phyloP scores from a whole-genome alignment of 2,329 filamentous ascomycete species.

The Domatiomyces globalis region DNA sequence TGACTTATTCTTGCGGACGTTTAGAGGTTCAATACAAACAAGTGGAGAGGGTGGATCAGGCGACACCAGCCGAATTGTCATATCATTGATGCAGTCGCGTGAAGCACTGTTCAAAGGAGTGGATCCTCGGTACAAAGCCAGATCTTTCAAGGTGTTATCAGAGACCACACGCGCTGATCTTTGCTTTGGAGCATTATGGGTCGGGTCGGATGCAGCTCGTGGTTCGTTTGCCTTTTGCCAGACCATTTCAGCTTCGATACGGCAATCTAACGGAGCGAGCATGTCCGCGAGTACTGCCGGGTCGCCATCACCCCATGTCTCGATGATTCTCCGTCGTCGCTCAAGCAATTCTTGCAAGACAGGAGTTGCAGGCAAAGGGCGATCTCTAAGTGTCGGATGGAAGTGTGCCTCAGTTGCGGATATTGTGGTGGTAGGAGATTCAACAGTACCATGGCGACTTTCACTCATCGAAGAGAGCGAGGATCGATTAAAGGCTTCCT shows the following conservation, averaged over 20 bases:
- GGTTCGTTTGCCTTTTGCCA: slow-evolving; percentile 20
- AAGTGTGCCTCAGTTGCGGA: slow-evolving; percentile 22
- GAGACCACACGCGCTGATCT: slow-evolving; percentile 4
- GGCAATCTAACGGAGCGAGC: slow-evolving; percentile 44
- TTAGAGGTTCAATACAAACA: slow-evolving; percentile 37
- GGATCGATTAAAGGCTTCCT: slow-evolving; percentile 73
- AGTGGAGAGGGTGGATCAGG: slow-evolving; percentile 35
- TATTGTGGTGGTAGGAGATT: slow-evolving; percentile 37
- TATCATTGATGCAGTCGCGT: slow-evolving; percentile 12
- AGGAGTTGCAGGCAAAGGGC: slow-evolving; percentile 33
- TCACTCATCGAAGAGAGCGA: slow-evolving; percentile 37
- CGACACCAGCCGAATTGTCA: slow-evolving; percentile 45
- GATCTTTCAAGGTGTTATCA: slow-evolving; percentile 17
- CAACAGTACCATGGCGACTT: slow-evolving; percentile 27
- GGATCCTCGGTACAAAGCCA: neutral
- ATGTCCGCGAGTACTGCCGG: slow-evolving; percentile 38
- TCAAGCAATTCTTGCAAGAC: slow-evolving; percentile 41
- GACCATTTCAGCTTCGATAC: slow-evolving; percentile 34
- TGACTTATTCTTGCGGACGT: slow-evolving; percentile 37
- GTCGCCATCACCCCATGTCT: slow-evolving; percentile 33
- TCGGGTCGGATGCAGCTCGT: slow-evolving; percentile 36
- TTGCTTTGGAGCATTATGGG: slow-evolving; percentile 6
- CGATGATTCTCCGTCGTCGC: slow-evolving; percentile 43
- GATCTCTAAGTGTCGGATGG: slow-evolving; percentile 20
- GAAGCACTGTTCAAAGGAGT: neutral